Percentiles rank a stretch among this genome's conserved stretches.
Conservation (phyloP, 192 early-diverging fungal genomes). For the Powellomyces hirtus region DNA sequence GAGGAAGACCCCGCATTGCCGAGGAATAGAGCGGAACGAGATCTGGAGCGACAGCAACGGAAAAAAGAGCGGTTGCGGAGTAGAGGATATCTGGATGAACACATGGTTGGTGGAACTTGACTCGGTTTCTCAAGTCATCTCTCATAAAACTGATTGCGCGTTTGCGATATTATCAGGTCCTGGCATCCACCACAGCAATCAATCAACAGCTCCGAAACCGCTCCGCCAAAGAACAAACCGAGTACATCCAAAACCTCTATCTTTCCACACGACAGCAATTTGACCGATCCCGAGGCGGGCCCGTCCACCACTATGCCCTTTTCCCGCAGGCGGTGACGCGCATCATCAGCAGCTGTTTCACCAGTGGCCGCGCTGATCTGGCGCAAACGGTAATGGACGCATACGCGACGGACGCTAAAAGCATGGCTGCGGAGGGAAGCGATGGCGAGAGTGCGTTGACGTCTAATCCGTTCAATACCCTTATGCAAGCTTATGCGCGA, state of each 20-base stretch:
- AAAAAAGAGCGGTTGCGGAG: neutral
- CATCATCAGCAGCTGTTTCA: neutral
- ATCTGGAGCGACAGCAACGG: neutral
- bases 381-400: constrained; percentile 4
- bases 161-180: neutral
- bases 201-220: neutral
- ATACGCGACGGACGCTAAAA: neutral
- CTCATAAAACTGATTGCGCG: neutral
- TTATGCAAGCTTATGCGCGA: neutral
- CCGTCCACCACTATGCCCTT: neutral
- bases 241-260: neutral
- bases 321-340: constrained; percentile 1
- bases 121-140: neutral
- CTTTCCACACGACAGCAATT: neutral
- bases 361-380: neutral
- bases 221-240: neutral
- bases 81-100: neutral
- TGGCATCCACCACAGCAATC: neutral
- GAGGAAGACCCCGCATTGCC: neutral
- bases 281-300: neutral
- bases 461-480: constrained; percentile 15
- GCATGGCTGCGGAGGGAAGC: neutral
- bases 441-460: neutral
- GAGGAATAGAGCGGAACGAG: neutral
- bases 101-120: constrained; percentile 7